Evolutionary conservation across 192 early-diverging fungal species (phyloP).

Genomic region (Podila epicladia): DNA sequence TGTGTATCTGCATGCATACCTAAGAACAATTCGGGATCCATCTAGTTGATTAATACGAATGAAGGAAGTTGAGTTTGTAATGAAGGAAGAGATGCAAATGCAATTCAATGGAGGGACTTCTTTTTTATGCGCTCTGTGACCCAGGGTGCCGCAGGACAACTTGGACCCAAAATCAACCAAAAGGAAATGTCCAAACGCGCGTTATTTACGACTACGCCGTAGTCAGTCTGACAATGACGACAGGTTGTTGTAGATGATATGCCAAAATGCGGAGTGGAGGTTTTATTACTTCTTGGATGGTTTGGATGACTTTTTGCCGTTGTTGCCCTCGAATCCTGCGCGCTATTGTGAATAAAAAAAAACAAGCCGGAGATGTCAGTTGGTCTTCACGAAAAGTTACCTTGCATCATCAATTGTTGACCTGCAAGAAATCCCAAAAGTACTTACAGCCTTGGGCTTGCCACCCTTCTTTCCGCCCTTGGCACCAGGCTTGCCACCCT

Average conservation of each 20-base stretch:
- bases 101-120: too few species aligned
- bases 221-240: too few species aligned
- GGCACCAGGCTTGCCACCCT: slow-evolving; percentile 3
- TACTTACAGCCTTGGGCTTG: slow-evolving; percentile 54
- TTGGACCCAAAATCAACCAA: not conserved
- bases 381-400: too few species aligned
- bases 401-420: too few species aligned
- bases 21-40: slow-evolving; percentile 50
- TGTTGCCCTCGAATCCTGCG: slow-evolving; percentile 49
- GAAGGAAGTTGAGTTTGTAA: not conserved
- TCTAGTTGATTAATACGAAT: not conserved
- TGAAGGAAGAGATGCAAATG: too few species aligned
- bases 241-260: not conserved
- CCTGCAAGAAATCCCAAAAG: too few species aligned
- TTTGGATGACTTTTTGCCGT: slow-evolving; percentile 49
- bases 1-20: slow-evolving; percentile 3
- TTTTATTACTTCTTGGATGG: slow-evolving; percentile 48
- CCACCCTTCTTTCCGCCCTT: slow-evolving; percentile 32
- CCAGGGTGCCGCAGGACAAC: not conserved
- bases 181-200: too few species aligned
- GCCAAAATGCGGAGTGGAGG: slow-evolving; percentile 12
- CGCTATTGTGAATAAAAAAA: slow-evolving; percentile 16
- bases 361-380: not conserved
- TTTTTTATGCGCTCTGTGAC: too few species aligned
- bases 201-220: too few species aligned